Percentiles rank a stretch among this genome's conserved stretches.
Conservation (phyloP, 2,329 filamentous ascomycete species). For the Sarocladium strictum region DNA sequence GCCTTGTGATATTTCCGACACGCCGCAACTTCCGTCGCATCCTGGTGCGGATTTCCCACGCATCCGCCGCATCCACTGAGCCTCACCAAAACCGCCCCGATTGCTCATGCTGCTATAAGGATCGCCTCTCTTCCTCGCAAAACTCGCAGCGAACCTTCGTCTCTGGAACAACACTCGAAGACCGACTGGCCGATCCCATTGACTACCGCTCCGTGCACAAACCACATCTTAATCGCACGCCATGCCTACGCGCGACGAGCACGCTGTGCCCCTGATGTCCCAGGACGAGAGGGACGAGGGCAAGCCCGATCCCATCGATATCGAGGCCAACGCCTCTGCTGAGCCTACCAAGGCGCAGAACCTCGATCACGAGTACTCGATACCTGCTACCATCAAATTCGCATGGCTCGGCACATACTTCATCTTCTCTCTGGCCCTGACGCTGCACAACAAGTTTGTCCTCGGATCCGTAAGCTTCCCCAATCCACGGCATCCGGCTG, state of each 20-base stretch:
- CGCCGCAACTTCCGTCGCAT: not conserved
- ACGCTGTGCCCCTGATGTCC: constrained; percentile 23
- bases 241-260: constrained; percentile 28
- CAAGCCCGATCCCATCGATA: constrained; percentile 23
- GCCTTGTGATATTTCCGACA: not conserved
- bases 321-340: constrained; percentile 24
- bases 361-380: constrained; percentile 38
- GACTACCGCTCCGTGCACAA: not conserved
- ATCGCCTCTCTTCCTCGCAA: not conserved
- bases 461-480: constrained; percentile 39
- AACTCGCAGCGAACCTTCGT: not conserved
- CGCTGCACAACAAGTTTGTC: constrained; percentile 55
- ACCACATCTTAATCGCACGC: not conserved
- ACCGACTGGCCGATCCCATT: not conserved
- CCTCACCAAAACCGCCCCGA: not conserved
- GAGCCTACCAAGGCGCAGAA: constrained; percentile 26
- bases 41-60: not conserved
- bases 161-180: not conserved
- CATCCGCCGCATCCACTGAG: not conserved
- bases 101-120: constrained; percentile 1
- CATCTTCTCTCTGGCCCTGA: constrained; percentile 40
- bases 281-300: constrained; percentile 25
- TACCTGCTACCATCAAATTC: constrained; percentile 39
- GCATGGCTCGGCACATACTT: constrained; percentile 48
- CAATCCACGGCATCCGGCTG: not conserved